A percentile compares a stretch with the other conserved stretches of the same genome.
These are phyloP conservation scores for Yamadazyma endophytica DNA, from an alignment of 805 yeast species.

Conservation along the genomic window DNA sequence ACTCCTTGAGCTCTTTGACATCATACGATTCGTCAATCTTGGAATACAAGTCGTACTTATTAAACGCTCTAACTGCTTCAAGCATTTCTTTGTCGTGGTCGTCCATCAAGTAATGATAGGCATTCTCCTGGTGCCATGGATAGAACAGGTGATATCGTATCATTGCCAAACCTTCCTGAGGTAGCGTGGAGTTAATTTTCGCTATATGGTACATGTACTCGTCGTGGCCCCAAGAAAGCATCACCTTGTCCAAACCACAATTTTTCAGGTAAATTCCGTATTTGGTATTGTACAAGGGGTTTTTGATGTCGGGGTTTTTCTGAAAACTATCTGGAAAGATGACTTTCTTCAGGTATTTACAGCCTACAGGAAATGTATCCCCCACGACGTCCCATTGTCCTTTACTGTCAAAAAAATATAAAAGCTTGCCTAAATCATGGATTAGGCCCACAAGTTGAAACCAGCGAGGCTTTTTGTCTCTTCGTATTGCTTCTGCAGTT, in stretches of 20 bases:
- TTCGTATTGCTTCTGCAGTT: conserved; percentile 70
- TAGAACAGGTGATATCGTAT: conserved; percentile 71
- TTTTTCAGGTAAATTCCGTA: conserved; percentile 61
- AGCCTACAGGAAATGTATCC: conserved; percentile 74
- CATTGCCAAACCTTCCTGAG: conserved; percentile 68
- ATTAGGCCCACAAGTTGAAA: conserved; percentile 70
- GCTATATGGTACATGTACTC: conserved; percentile 75
- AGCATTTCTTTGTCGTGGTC: conserved; percentile 58
- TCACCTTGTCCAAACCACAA: conserved; percentile 66
- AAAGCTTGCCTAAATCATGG: conserved; percentile 66
- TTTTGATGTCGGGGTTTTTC: conserved; percentile 55
- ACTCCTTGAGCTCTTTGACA: conserved; percentile 49
- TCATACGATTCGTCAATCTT: conserved; percentile 49
- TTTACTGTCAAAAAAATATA: conserved; percentile 65
- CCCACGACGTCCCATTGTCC: conserved; percentile 85
- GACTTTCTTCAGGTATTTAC: conserved; percentile 55
- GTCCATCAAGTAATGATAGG: conserved; percentile 61
- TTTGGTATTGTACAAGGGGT: conserved; percentile 63
- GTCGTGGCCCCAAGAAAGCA: conserved; percentile 78
- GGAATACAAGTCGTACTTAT: conserved; percentile 66
- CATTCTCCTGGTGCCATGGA: conserved; percentile 73
- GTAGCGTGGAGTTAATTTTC: conserved; percentile 57
- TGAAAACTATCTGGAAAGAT: conserved; percentile 59
- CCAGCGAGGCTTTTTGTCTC: conserved; percentile 70
- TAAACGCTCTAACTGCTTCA: conserved; percentile 61